phyloP scores from a whole-genome alignment of 2,329 filamentous ascomycete species.

The Akanthomyces dipterigenus region DNA sequence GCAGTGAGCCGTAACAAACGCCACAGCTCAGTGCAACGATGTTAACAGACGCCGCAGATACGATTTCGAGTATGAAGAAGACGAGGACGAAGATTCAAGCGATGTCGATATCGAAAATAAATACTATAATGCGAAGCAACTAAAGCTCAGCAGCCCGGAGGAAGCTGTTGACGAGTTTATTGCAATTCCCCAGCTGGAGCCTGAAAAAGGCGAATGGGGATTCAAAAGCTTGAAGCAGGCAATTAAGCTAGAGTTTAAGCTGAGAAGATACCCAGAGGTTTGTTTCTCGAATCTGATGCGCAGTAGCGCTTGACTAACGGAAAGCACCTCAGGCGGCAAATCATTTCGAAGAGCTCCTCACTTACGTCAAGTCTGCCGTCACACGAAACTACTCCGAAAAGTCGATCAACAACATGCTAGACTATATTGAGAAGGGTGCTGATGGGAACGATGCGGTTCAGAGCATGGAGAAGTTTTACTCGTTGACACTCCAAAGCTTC shows the following conservation, averaged over 20 bases:
- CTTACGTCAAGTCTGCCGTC: constrained; percentile 93
- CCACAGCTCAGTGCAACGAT: not conserved
- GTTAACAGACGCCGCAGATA: constrained; percentile 45
- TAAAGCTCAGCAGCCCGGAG: constrained; percentile 79
- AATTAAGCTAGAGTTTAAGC: constrained; percentile 92
- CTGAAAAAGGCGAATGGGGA: constrained; percentile 95
- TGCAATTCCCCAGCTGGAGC: constrained; percentile 74
- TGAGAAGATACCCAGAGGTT: constrained; percentile 82
- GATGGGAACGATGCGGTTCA: constrained; percentile 62
- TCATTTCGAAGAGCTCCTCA: constrained; percentile 91
- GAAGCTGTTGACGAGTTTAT: constrained; percentile 90
- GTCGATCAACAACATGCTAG: constrained; percentile 98
- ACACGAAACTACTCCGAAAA: constrained; percentile 98
- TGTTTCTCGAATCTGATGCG: not conserved
- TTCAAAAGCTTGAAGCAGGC: constrained; percentile 98
- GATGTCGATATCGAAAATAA: constrained; percentile 98
- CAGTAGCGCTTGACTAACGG: not conserved
- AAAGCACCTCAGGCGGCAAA: constrained; percentile 61
- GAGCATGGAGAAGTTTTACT: constrained; percentile 93
- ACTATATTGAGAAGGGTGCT: constrained; percentile 90
- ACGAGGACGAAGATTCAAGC: constrained; percentile 78
- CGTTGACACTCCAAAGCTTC: constrained; percentile 85
- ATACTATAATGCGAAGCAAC: constrained; percentile 98
- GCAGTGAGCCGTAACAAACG: constrained; percentile 25
- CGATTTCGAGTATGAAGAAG: constrained; percentile 95